Conservation (phyloP, 2,329 filamentous ascomycete genomes). For the Lithohypha guttulata region DNA sequence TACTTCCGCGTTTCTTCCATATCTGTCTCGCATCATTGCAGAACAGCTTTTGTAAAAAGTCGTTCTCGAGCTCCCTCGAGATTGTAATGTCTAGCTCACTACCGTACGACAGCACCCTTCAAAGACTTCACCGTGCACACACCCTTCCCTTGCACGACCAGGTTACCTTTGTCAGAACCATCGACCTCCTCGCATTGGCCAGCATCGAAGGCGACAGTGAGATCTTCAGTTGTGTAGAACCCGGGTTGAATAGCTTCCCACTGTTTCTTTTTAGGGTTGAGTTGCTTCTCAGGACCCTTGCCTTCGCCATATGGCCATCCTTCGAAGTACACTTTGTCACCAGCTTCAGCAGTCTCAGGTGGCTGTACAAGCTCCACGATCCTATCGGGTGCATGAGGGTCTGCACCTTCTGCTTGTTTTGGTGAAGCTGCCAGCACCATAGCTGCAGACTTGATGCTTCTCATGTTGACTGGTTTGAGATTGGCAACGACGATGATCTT, state of each 20-base stretch:
- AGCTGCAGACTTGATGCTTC: slow-evolving; percentile 66
- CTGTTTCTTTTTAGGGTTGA: slow-evolving; percentile 99
- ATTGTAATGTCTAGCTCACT: too few relatives aligned
- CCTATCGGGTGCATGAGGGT: slow-evolving; percentile 66
- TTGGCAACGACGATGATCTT: slow-evolving; percentile 96
- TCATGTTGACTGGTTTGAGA: slow-evolving; percentile 98
- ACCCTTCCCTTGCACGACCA: slow-evolving; percentile 65
- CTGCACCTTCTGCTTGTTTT: slow-evolving; percentile 61
- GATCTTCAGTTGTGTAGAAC: slow-evolving; percentile 72
- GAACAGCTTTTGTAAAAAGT: background rate
- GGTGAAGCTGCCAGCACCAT: slow-evolving; percentile 97
- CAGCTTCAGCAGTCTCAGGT: slow-evolving; percentile 65
- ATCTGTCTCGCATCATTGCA: background rate
- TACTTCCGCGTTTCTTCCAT: background rate
- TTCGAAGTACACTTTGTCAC: slow-evolving; percentile 84
- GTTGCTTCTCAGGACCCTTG: slow-evolving; percentile 60
- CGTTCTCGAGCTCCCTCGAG: too few relatives aligned
- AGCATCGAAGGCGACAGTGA: slow-evolving; percentile 82
- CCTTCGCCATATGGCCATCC: slow-evolving; percentile 71
- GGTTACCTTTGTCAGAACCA: slow-evolving; percentile 46
- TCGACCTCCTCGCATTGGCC: slow-evolving; percentile 58
- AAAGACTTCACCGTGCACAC: slow-evolving; percentile 74
- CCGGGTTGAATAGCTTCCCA: slow-evolving; percentile 96
- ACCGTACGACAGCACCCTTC: slow-evolving; percentile 50
- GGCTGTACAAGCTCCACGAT: slow-evolving; percentile 78